These are phyloP conservation scores for Posidonia oceanica DNA, from an alignment of 116 monocot species.

Conservation along the genomic window DNA sequence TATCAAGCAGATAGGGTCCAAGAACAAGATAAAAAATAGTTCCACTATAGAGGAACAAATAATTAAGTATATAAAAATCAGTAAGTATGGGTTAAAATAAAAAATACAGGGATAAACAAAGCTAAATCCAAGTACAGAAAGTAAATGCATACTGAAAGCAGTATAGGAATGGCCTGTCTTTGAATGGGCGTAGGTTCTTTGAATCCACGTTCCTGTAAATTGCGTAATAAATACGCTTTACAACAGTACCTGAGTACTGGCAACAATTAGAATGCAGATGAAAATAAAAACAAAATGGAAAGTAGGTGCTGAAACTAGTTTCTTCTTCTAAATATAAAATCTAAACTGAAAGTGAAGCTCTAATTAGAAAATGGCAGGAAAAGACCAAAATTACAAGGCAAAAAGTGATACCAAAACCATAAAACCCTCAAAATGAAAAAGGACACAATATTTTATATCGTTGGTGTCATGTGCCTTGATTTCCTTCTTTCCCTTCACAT, in stretches of 20 bases:
- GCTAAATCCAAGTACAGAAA: conserved; percentile 1
- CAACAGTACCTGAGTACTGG: conserved; percentile 44
- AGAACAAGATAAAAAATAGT: no score
- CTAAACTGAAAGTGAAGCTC: no score
- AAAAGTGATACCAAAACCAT: background rate
- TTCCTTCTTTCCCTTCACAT: no score
- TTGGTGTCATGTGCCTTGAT: no score
- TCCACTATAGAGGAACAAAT: no score
- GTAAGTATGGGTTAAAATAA: no score
- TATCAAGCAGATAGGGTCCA: no score
- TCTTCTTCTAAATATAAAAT: no score
- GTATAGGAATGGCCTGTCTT: conserved; percentile 86
- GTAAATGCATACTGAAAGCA: conserved; percentile 63
- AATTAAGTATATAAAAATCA: no score
- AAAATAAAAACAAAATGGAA: background rate
- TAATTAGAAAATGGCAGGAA: no score
- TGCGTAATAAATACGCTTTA: conserved; percentile 55
- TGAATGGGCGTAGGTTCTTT: conserved; percentile 96
- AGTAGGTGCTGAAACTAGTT: background rate
- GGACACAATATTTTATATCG: background rate
- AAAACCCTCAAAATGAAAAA: background rate
- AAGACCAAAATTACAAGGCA: background rate
- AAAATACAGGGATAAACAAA: background rate
- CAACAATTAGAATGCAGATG: background rate
- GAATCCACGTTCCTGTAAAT: conserved; percentile 60